Evolutionary conservation across 148 eudicot species (phyloP).

Genomic region (Fagopyrum esculentum): DNA sequence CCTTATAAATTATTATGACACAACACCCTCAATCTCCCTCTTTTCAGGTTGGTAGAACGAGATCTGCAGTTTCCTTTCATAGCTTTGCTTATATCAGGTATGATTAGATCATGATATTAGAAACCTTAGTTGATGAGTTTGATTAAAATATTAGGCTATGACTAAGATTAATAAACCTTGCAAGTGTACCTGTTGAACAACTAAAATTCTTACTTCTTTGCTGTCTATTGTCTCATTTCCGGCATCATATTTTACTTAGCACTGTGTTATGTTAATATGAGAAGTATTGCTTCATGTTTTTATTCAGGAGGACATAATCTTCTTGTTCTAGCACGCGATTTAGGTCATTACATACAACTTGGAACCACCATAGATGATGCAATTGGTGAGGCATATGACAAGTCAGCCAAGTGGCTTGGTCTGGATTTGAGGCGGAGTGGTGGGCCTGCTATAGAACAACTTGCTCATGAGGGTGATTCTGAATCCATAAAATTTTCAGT

Average conservation of each 20-base stretch:
- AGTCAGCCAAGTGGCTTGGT: constrained; percentile 97
- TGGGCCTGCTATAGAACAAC: constrained; percentile 93
- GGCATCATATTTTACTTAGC: not conserved
- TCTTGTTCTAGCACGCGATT: constrained; percentile 76
- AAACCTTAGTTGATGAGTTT: not conserved
- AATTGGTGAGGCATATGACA: constrained; percentile 98
- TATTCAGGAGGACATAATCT: constrained; percentile 91
- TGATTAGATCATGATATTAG: constrained; percentile 11
- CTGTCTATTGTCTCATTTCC: not conserved
- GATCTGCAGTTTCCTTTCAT: constrained; percentile 82
- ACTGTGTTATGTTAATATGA: not conserved
- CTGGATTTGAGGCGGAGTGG: constrained; percentile 94
- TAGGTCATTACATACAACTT: constrained; percentile 87
- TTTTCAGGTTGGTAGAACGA: constrained; percentile 53
- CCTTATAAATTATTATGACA: not conserved
- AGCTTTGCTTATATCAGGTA: constrained; percentile 91
- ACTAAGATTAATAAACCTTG: not conserved
- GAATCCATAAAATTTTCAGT: constrained; percentile 59
- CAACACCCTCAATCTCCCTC: not conserved
- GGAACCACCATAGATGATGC: constrained; percentile 98
- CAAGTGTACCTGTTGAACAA: not conserved
- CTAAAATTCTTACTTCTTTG: not conserved
- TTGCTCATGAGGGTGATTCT: constrained; percentile 86
- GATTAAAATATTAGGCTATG: not conserved
- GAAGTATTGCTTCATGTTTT: constrained; percentile 7